Evolutionary conservation across 208 protist species (phyloP).

Genomic region (Herpetomonas samuelpessoai): DNA sequence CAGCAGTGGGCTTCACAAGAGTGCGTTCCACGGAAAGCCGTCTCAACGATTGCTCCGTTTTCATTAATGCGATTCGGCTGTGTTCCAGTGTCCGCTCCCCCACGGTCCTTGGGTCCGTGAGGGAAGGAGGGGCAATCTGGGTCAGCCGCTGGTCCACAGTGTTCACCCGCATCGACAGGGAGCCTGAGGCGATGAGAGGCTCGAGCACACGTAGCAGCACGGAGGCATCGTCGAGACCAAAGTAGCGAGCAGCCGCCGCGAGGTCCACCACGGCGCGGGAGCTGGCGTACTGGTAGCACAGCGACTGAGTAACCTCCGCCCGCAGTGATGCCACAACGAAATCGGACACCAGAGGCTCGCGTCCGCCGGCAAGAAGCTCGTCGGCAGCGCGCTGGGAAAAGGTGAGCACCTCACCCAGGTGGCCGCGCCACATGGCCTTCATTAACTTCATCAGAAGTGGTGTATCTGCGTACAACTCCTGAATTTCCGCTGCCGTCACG

Average conservation of each 20-base stretch:
- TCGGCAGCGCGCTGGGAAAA: conserved; percentile 19
- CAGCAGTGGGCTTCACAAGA: neutral
- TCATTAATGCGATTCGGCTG: conserved; percentile 8
- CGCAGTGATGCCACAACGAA: conserved; percentile 21
- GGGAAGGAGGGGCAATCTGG: conserved; percentile 13
- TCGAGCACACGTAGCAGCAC: conserved; percentile 7
- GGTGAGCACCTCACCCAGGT: conserved; percentile 25
- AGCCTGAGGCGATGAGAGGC: neutral
- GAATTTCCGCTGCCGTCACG: conserved; percentile 25
- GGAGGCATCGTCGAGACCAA: neutral
- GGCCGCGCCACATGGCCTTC: conserved; percentile 18
- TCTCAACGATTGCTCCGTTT: conserved; percentile 23
- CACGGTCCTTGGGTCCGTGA: conserved; percentile 8
- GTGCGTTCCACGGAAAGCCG: neutral
- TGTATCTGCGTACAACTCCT: conserved; percentile 26
- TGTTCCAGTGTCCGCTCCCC: conserved; percentile 17
- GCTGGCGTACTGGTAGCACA: conserved; percentile 35
- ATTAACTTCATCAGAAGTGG: conserved; percentile 21
- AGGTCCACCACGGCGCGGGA: conserved; percentile 5
- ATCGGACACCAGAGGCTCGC: neutral
- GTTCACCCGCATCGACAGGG: conserved; percentile 12
- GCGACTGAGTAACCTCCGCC: conserved; percentile 13
- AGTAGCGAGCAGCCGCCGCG: neutral
- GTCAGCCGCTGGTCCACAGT: conserved; percentile 5
- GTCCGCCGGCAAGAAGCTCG: conserved; percentile 8